phyloP scores from a whole-genome alignment of 108 stramenopile species.

The Fistulifera pelliculosa region DNA sequence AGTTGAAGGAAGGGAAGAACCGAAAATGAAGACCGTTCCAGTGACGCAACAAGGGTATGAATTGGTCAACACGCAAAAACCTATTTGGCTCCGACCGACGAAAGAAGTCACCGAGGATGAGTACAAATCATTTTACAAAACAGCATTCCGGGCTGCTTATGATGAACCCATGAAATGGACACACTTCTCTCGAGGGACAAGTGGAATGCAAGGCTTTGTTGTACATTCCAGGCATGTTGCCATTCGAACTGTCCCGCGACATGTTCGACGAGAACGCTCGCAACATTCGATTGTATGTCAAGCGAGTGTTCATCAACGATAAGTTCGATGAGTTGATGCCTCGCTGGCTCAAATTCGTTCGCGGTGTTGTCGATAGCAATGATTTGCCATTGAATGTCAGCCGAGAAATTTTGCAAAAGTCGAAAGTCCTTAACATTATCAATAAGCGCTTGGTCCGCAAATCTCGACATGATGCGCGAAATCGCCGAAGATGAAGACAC shows the following conservation, averaged over 20 bases:
- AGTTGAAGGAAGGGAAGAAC: slow-evolving; percentile 72
- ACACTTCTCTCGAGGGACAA: slow-evolving; percentile 96
- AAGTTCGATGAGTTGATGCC: slow-evolving; percentile 96
- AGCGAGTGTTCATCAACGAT: slow-evolving; percentile 98
- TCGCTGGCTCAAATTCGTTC: slow-evolving; percentile 94
- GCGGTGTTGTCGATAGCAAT: slow-evolving; percentile 92
- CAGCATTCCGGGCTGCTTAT: slow-evolving; percentile 78
- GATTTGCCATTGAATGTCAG: slow-evolving; percentile 96
- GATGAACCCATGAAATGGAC: slow-evolving; percentile 89
- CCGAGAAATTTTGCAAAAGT: slow-evolving; percentile 97
- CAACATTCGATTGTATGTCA: slow-evolving; percentile 93
- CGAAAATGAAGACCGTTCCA: slow-evolving; percentile 94
- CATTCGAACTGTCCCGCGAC: slow-evolving; percentile 89
- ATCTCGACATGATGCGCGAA: slow-evolving; percentile 91
- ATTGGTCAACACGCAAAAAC: slow-evolving; percentile 91
- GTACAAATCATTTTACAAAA: slow-evolving; percentile 95
- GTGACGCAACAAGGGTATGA: slow-evolving; percentile 81
- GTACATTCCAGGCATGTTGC: slow-evolving; percentile 92
- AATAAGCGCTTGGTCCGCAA: slow-evolving; percentile 96
- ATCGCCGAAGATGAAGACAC: slow-evolving; percentile 74
- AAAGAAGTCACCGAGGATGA: slow-evolving; percentile 86
- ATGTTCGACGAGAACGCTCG: slow-evolving; percentile 95
- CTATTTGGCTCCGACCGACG: slow-evolving; percentile 93
- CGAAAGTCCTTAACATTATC: slow-evolving; percentile 92
- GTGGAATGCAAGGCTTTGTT: slow-evolving; percentile 94